phyloP scores from a whole-genome alignment of 2,329 filamentous ascomycete genomes.

The Ophiostoma sp. region DNA sequence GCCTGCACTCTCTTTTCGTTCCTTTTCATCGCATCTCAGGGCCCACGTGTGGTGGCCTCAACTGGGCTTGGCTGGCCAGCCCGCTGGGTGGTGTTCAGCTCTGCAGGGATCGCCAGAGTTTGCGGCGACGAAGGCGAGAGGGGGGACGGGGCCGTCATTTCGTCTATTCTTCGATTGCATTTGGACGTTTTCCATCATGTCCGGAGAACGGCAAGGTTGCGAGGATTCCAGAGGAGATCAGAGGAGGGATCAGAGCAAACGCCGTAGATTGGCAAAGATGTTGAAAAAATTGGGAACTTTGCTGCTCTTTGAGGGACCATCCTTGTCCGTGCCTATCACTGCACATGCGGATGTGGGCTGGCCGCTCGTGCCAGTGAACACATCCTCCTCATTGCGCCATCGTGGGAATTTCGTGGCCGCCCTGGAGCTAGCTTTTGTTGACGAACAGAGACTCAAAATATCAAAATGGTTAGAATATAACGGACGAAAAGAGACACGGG shows the following conservation, averaged over 20 bases:
- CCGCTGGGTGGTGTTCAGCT: conserved; percentile 18
- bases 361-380: background rate
- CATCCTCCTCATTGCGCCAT: background rate
- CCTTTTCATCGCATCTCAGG: conserved; percentile 7
- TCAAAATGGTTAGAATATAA: too few relatives aligned
- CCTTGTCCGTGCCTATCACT: background rate
- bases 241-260: background rate
- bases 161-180: background rate
- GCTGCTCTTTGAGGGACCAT: background rate
- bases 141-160: background rate
- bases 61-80: conserved; percentile 3
- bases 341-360: background rate
- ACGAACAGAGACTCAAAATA: too few relatives aligned
- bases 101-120: conserved; percentile 19
- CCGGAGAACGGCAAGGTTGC: background rate
- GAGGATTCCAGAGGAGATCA: background rate
- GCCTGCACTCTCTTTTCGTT: background rate
- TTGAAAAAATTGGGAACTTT: too few relatives aligned
- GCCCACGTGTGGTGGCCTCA: conserved; percentile 16
- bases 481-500: background rate
- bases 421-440: background rate
- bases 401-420: background rate
- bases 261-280: background rate
- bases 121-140: background rate
- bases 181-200: background rate